Percentiles rank a stretch among this genome's conserved stretches.
These are phyloP conservation scores for Phytophthora ramorum DNA, from an alignment of 352 stramenopile genomes.

Conservation along the genomic window DNA sequence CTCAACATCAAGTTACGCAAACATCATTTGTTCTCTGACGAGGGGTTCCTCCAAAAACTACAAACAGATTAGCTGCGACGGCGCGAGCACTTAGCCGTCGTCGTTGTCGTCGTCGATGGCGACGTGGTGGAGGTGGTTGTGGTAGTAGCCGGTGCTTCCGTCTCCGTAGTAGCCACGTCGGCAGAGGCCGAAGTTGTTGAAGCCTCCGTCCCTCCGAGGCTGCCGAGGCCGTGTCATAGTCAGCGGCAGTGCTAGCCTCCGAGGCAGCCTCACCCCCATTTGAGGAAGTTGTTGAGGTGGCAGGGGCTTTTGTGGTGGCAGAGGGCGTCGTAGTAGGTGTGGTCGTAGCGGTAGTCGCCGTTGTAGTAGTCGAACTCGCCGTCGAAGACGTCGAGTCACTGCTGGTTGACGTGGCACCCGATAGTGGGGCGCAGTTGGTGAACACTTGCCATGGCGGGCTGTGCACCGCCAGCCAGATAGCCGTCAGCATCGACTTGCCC, in stretches of 20 bases:
- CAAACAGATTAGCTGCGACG: conserved; percentile 20
- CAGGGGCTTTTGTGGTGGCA: conserved; percentile 9
- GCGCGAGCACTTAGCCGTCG: conserved; percentile 21
- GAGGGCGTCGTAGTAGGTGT: conserved; percentile 7
- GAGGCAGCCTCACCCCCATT: neutral
- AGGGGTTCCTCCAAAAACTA: neutral
- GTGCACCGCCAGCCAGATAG: conserved; percentile 58
- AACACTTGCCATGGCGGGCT: conserved; percentile 55
- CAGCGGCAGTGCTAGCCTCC: conserved; percentile 19
- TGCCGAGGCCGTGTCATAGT: conserved; percentile 21
- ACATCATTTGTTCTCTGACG: conserved; percentile 13
- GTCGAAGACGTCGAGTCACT: conserved; percentile 17
- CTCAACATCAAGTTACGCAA: conserved; percentile 25
- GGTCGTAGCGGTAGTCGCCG: conserved; percentile 8
- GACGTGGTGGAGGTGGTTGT: neutral
- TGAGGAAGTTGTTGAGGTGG: conserved; percentile 13
- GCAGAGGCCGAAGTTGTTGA: conserved; percentile 12
- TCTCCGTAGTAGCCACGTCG: conserved; percentile 19
- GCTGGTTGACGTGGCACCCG: conserved; percentile 17
- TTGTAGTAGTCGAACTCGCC: conserved; percentile 1
- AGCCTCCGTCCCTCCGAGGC: conserved; percentile 6
- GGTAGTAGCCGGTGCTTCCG: conserved; percentile 17
- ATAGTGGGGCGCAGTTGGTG: conserved; percentile 48
- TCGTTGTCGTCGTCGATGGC: conserved; percentile 4
- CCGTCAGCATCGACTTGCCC: conserved; percentile 37